Percentiles rank a stretch among this genome's conserved stretches.
These are phyloP conservation scores for Fusarium sp. DNA, from an alignment of 2,329 filamentous ascomycete genomes.

Conservation along the genomic window DNA sequence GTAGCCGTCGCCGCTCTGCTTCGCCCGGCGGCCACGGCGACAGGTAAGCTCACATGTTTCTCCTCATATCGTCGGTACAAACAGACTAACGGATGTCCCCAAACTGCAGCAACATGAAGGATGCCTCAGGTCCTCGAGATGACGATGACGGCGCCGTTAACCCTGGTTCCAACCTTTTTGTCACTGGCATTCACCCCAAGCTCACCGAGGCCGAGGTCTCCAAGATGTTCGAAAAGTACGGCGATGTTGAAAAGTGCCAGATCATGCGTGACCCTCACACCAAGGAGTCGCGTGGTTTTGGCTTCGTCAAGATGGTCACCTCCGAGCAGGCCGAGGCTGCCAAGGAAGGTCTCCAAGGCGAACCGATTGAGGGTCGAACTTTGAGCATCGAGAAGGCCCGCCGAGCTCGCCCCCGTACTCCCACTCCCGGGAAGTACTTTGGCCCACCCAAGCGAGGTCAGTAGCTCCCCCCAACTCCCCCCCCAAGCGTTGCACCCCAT, in stretches of 20 bases:
- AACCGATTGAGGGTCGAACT: conserved; percentile 94
- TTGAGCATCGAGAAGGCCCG: conserved; percentile 99
- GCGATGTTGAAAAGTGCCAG: conserved; percentile 98
- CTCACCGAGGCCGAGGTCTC: conserved; percentile 91
- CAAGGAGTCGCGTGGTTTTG: conserved; percentile 98
- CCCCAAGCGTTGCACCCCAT: background rate
- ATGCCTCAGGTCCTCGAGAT: conserved; percentile 65
- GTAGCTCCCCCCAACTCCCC: conserved; percentile 51
- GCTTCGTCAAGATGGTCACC: conserved; percentile 99
- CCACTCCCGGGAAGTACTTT: conserved; percentile 99
- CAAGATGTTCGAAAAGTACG: conserved; percentile 98
- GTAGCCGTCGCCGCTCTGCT: conserved; percentile 73
- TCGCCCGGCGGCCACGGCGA: conserved; percentile 69
- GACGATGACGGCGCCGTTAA: conserved; percentile 89
- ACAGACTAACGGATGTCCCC: conserved; percentile 23
- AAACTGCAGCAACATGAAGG: conserved; percentile 63
- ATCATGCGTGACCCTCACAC: conserved; percentile 99
- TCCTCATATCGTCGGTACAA: background rate
- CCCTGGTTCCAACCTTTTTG: conserved; percentile 97
- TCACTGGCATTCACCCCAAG: conserved; percentile 96
- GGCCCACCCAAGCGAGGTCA: conserved; percentile 97
- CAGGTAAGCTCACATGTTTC: conserved; percentile 39
- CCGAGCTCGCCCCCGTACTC: conserved; percentile 92
- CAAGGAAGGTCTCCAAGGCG: conserved; percentile 95
- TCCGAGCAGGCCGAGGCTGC: conserved; percentile 96